Conservation (phyloP, 2,329 filamentous ascomycete species). For the Hypoxylon sp. region DNA sequence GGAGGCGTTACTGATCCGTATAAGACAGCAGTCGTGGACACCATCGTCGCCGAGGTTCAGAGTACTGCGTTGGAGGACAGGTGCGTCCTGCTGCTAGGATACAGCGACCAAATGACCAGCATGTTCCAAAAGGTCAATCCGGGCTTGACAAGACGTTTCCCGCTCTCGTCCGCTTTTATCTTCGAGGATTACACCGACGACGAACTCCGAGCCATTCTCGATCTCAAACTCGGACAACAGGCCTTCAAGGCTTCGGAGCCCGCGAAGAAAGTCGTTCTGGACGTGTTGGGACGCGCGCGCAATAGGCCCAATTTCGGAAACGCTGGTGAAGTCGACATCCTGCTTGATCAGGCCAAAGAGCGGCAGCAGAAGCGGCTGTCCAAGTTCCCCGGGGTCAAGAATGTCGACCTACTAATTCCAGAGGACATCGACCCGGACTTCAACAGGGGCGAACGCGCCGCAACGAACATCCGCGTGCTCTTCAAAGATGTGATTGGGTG, state of each 20-base stretch:
- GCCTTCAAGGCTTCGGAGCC: slow-evolving; percentile 64
- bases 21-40: slow-evolving; percentile 76
- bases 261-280: slow-evolving; percentile 66
- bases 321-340: slow-evolving; percentile 78
- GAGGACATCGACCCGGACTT: slow-evolving; percentile 67
- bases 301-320: slow-evolving; percentile 78
- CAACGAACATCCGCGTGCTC: slow-evolving; percentile 53
- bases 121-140: slow-evolving; percentile 83
- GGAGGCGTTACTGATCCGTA: slow-evolving; percentile 55
- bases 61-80: slow-evolving; percentile 76
- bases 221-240: slow-evolving; percentile 70
- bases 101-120: slow-evolving; percentile 74
- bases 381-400: slow-evolving; percentile 41
- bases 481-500: slow-evolving; percentile 62
- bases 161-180: slow-evolving; percentile 69
- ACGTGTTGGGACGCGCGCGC: slow-evolving; percentile 70
- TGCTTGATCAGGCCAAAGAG: slow-evolving; percentile 69
- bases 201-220: slow-evolving; percentile 69
- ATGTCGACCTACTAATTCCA: slow-evolving; percentile 44
- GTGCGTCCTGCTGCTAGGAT: slow-evolving; percentile 78
- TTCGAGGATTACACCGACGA: slow-evolving; percentile 76
- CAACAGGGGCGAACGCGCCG: slow-evolving; percentile 56
- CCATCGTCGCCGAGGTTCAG: slow-evolving; percentile 79
- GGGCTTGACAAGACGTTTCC: slow-evolving; percentile 74
- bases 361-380: slow-evolving; percentile 59